phyloP scores from a whole-genome alignment of 163 green algal species.

The Coccomyxa subellipsoidea region DNA sequence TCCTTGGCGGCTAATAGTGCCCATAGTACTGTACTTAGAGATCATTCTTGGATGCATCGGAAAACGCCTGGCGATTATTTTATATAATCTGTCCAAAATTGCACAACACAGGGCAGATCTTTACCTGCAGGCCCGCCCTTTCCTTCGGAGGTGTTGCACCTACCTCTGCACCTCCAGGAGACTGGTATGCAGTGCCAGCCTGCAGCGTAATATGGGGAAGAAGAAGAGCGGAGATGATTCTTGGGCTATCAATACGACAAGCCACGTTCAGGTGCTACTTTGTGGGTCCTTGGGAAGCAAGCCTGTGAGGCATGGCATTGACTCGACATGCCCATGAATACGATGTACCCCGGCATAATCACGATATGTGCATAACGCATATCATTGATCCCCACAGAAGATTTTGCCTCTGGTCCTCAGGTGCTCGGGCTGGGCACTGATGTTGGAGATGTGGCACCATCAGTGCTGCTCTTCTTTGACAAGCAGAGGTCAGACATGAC shows the following conservation, averaged over 20 bases:
- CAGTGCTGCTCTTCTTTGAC: conserved; percentile 81
- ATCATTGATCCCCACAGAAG: too few species aligned
- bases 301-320: too few species aligned
- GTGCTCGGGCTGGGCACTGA: conserved; percentile 56
- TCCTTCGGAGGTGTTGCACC: neutral
- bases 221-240: neutral
- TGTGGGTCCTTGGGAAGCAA: too few species aligned
- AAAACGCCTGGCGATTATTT: neutral
- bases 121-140: neutral
- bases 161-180: neutral
- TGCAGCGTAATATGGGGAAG: neutral
- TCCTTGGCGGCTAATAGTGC: too few species aligned
- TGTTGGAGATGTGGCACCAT: conserved; percentile 58
- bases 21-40: too few species aligned
- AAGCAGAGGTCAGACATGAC: conserved; percentile 39
- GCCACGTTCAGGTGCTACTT: neutral
- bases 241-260: neutral
- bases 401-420: conserved; percentile 24
- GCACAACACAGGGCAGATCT: neutral
- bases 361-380: too few species aligned
- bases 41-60: too few species aligned
- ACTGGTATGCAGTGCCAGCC: neutral
- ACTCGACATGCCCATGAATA: too few species aligned
- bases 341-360: too few species aligned
- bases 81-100: neutral